Percentiles rank a stretch among this genome's conserved stretches.
Conservation (phyloP, 495 filamentous ascomycete genomes). For the Podospora fimiseda region DNA sequence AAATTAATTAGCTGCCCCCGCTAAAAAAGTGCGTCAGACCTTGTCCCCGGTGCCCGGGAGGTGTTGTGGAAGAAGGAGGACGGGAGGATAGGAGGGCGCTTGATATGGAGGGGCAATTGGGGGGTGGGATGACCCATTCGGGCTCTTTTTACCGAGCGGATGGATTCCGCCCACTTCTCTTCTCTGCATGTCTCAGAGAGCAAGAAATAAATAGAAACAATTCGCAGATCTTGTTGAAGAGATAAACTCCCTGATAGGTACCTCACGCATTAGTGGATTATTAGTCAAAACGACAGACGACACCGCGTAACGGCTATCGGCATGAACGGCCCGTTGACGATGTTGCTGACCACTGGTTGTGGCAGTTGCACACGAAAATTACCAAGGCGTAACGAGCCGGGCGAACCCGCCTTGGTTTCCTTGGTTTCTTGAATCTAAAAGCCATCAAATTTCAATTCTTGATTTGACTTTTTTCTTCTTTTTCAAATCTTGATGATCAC, state of each 20-base stretch:
- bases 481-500: too few species aligned
- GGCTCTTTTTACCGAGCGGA: neutral
- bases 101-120: too few species aligned
- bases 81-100: too few species aligned
- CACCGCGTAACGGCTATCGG: neutral
- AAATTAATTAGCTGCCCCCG: neutral
- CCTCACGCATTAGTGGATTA: neutral
- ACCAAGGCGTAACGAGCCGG: neutral
- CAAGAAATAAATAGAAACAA: too few species aligned
- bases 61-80: neutral
- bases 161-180: neutral
- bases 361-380: too few species aligned
- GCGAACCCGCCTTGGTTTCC: neutral
- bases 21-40: too few species aligned
- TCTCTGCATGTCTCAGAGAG: neutral
- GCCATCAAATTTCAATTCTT: too few species aligned
- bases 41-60: neutral
- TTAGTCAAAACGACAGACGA: neutral
- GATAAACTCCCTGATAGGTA: too few species aligned
- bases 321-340: neutral
- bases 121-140: neutral
- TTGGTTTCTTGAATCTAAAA: neutral
- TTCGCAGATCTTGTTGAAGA: too few species aligned
- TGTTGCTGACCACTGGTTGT: too few species aligned
- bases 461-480: too few species aligned